Conservation (phyloP, 257 asterid genomes). For the Przewalskia tangutica region DNA sequence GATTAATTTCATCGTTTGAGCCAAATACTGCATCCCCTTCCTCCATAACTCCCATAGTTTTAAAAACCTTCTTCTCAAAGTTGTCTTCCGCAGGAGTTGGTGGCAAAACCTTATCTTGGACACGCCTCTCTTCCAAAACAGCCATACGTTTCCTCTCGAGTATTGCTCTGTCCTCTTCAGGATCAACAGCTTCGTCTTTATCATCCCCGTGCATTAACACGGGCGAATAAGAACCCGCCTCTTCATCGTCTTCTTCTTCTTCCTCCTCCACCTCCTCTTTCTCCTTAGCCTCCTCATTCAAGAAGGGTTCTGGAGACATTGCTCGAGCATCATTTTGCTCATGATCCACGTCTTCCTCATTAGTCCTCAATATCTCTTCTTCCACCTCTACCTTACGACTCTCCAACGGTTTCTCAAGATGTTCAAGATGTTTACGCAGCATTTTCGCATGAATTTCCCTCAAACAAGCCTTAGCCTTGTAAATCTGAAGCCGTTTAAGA, state of each 20-base stretch:
- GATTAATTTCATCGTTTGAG: conserved; percentile 62
- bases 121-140: conserved; percentile 70
- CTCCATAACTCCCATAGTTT: conserved; percentile 86
- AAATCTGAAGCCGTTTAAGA: conserved; percentile 75
- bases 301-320: conserved; percentile 38
- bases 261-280: conserved; percentile 34
- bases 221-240: conserved; percentile 75
- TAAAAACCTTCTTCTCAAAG: conserved; percentile 67
- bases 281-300: conserved; percentile 35
- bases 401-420: conserved; percentile 46
- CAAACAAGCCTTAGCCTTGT: conserved; percentile 90
- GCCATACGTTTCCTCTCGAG: conserved; percentile 75
- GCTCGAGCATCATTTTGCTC: conserved; percentile 21
- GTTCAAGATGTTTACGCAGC: conserved; percentile 65
- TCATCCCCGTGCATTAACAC: conserved; percentile 65
- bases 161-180: conserved; percentile 79
- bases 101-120: conserved; percentile 63
- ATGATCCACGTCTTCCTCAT: conserved; percentile 24
- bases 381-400: conserved; percentile 29
- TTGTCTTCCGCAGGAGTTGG: conserved; percentile 49
- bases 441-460: conserved; percentile 82
- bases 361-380: conserved; percentile 26
- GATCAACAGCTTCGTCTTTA: conserved; percentile 83
- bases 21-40: conserved; percentile 95
- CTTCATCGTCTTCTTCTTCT: neutral